Evolutionary conservation across 1,284 basidiomycete genomes (phyloP), one percentile per base, ranked within the genome.

Genomic region (Coniferiporia sulphurascens): DNA sequence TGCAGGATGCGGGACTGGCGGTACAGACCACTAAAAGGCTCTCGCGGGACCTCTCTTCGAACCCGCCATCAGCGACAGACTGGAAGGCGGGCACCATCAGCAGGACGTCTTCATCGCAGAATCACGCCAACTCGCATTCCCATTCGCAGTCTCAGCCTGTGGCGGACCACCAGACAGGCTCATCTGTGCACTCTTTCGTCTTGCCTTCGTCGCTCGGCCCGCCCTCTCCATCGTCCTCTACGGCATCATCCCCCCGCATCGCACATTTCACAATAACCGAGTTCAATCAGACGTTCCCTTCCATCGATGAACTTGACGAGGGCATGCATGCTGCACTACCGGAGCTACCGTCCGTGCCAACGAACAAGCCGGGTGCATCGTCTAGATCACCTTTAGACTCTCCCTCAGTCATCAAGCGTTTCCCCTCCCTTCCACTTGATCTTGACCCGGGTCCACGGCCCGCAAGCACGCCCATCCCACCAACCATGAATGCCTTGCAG

Each of bases 231-330:
- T 75, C 80, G 5, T 85, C 86, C 9, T 85, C 75, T 6, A 65
- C 74, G 3, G 70, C 73, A 2, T 73, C 73, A 6, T 77, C 75
- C 0, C 74, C 76, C 0, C 71, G 67, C 21, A 64, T 66, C 67
- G 70, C 69, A 61, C 72, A 70, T 65, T 72, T 71, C 5, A 74
- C 60, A 66, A 44, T 84, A 9, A 71, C 78, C 3, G 83, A 83
- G 50, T 89, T 89, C 66, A 72, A 78, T 3, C 78, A 82, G 54
- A 70, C 78, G 21, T 91, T 90, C 63, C 88, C 88, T 2, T 81
- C 87, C 12, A 87, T 91, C 64, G 85, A 88, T 66, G 87, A 90
- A 67, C 72, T 91, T 22, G 82, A 90, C 60, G 84, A 85, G 68
- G 32, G 53, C 17, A 49, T 60, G 55, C 44, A 46, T 45, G 51